Evolutionary conservation across 169 alveolate genomes (phyloP).

Genomic region (Eimeria tenella): DNA sequence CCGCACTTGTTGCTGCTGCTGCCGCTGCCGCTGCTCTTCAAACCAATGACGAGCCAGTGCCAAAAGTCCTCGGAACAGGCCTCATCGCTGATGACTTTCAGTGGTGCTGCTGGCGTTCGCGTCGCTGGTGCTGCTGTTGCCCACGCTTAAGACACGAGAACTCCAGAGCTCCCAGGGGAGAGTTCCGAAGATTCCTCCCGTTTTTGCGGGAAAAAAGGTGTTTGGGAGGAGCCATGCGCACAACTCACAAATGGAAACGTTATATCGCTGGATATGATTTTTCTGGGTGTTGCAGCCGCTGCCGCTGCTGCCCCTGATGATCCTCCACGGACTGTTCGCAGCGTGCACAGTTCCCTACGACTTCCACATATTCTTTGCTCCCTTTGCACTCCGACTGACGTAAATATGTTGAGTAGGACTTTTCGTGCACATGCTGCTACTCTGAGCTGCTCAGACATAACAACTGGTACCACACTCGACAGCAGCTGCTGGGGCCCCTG

Average conservation of each 20-base stretch:
- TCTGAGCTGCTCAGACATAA: background rate
- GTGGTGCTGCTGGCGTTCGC: conserved; percentile 12
- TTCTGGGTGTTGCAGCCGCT: background rate
- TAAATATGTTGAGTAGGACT: background rate
- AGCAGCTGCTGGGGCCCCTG: background rate
- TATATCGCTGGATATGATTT: background rate
- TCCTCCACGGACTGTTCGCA: background rate
- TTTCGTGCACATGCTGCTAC: background rate
- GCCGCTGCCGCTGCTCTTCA: background rate
- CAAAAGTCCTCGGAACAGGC: background rate
- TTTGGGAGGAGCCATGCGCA: no score
- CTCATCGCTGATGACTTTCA: background rate
- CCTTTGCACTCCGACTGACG: background rate
- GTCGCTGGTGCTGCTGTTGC: conserved; percentile 31
- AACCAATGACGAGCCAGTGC: background rate
- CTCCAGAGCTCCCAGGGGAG: no score
- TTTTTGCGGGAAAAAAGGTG: no score
- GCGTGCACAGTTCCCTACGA: background rate
- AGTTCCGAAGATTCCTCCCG: no score
- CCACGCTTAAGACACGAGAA: background rate
- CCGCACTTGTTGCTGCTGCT: conserved; percentile 3
- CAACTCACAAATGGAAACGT: no score
- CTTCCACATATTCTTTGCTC: background rate
- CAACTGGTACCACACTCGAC: background rate
- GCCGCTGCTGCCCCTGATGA: conserved; percentile 7